A percentile compares a stretch with the other conserved stretches of the same genome.
phyloP scores from a whole-genome alignment of 257 asterid genomes.

The Solanum virginianum region DNA sequence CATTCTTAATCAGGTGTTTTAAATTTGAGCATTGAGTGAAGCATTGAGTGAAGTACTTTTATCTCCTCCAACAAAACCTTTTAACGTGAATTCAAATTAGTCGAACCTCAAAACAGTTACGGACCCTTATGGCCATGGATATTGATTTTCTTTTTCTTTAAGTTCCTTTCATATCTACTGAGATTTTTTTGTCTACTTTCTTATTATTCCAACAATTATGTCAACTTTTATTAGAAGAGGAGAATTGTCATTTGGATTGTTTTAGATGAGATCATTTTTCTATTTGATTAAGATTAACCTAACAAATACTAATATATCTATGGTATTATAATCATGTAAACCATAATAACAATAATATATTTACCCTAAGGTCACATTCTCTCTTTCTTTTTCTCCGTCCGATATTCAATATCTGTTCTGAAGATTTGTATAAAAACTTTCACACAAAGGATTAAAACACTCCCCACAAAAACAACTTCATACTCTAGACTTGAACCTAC shows the following conservation, averaged over 20 bases:
- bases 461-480: background rate
- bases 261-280: background rate
- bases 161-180: background rate
- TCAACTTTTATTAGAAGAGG: too few relatives aligned
- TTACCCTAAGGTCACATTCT: background rate
- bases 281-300: background rate
- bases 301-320: background rate
- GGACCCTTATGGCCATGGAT: background rate
- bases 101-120: too few relatives aligned
- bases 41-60: too few relatives aligned
- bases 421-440: too few relatives aligned
- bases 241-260: conserved; percentile 1
- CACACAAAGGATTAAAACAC: too few relatives aligned
- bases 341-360: background rate
- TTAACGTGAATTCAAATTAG: too few relatives aligned
- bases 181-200: background rate
- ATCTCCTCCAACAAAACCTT: too few relatives aligned
- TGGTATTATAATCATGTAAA: background rate
- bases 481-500: background rate
- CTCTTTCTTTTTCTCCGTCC: too few relatives aligned
- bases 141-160: too few relatives aligned
- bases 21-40: too few relatives aligned
- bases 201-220: background rate
- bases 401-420: background rate
- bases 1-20: too few relatives aligned